Evolutionary conservation across 1,139 yeast genomes (phyloP), one percentile per base, ranked within the genome.

Genomic region (Pichia sp.): DNA sequence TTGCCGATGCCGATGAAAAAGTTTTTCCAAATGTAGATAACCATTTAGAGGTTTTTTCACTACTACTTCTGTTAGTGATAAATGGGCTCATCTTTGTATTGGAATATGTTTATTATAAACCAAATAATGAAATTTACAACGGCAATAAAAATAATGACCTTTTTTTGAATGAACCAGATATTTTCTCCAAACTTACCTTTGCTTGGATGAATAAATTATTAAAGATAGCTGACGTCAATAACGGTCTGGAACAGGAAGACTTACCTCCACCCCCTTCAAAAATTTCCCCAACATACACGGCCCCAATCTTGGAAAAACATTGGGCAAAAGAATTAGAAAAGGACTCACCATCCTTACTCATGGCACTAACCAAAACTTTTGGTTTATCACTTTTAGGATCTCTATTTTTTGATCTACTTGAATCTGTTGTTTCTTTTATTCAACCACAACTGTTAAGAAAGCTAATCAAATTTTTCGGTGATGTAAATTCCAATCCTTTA

Each of bases 121-220:
- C 83, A 4, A 68, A 74, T 5, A 56, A 58, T 5, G 77, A 75
- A 52, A 63, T 77, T 34, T 43, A 56, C 5, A 69, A 68, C 5
- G 67, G 66, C 51, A 75, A 59, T 46, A 27, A 37, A 3, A 58
- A 58, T n/a, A 52, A 60, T 11, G 52, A 51, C 31, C 37, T 41
- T 5, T 41, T 39, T 26, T 57, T 69, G 5, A 53, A 61, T n/a
- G 61, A 62, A 2, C 75, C 78, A 2, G 74, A 78, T 52, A 53
- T 77, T n/a, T 55, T 77, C 27, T 74, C 80, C 4, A 61, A 64
- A 39, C 55, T 77, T 31, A 76, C 84, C 0, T 79, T 77, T 52
- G 66, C 74, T 7, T 79, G 85, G 85, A 76, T 81, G 81, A 79
- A 79, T 53, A 66, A 64, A 1, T 56, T 81, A 48, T 72, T 81